Evolutionary conservation across 2,329 filamentous ascomycete genomes (phyloP), one percentile per base, ranked within the genome.

Genomic region (Diaporthe caulivora): DNA sequence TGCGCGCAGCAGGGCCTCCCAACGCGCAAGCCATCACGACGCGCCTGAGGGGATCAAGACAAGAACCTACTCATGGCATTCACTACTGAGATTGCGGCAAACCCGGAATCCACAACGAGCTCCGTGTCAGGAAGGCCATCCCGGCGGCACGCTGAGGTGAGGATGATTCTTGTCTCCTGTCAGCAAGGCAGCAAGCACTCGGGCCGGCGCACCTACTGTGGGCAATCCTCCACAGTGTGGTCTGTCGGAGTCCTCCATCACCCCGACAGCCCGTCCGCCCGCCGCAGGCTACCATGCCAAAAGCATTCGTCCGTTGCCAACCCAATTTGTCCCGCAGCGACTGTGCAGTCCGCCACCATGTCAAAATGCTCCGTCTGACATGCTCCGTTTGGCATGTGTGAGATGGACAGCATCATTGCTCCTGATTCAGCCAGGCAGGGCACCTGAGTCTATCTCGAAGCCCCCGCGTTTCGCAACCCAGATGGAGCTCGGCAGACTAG

Each of bases 241-340:
- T 13, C 65, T 62, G 44, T 77, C 76, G 76, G 76, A 72, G 68
- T 76, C 54, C 70, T 65, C 51, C 40, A 75, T 47, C 54, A 74
- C 31, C 68, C 76, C 76, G 76, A 75, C 71, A 67, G 62, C 47
- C 62, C 62, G 62, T 13, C n/a, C 31, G 62, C 15, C 44, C 62
- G 44, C 15, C 11, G 62, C 31, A 5, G 62, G 13, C 44, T 44
- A 26, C 21, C 10, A 44, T n/a, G 11, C 31, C 31, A 67, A 8
- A 65, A 15, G n/a, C 37, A 67, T 40, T 40, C 31, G 10, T 21
- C 62, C 44, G n/a, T 53, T 26, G 44, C 40, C 44, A 65, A 37
- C 60, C 11, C 60, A 65, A 34, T 34, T 37, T 42, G 42, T 65
- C 26, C 42, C 21, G 26, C 18, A 60, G 5, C 34, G 5, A 34